These are phyloP conservation scores for Sarocladium kiliense DNA, from an alignment of 2,329 filamentous ascomycete genomes.

Conservation along the genomic window DNA sequence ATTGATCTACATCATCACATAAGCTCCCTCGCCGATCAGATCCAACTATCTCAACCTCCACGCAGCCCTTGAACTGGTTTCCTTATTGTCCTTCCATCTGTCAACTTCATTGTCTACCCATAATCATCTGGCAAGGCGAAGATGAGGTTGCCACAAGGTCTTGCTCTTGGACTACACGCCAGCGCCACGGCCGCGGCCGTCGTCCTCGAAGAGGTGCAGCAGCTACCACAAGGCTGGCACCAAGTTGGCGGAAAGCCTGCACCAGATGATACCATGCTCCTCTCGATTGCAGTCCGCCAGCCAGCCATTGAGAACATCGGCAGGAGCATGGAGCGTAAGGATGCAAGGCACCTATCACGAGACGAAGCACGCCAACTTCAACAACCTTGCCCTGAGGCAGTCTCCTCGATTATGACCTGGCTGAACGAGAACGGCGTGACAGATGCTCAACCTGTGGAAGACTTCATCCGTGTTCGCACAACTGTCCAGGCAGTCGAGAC, in stretches of 20 bases:
- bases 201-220: conserved; percentile 20
- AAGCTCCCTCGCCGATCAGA: conserved; percentile 2
- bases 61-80: too few relatives aligned
- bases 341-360: conserved; percentile 25
- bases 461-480: conserved; percentile 38
- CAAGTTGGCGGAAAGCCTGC: conserved; percentile 17
- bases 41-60: neutral
- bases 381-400: conserved; percentile 25
- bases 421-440: conserved; percentile 31
- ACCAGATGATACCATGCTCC: conserved; percentile 18
- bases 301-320: conserved; percentile 22
- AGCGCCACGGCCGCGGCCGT: conserved; percentile 13
- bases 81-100: neutral
- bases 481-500: conserved; percentile 32
- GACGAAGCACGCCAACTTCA: conserved; percentile 32
- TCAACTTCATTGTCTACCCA: neutral
- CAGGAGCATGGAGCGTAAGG: conserved; percentile 16
- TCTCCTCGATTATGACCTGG: conserved; percentile 35
- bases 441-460: conserved; percentile 25
- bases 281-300: conserved; percentile 28
- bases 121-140: neutral
- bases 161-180: conserved; percentile 13
- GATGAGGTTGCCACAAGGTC: neutral
- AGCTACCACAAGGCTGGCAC: conserved; percentile 26
- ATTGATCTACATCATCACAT: conserved; percentile 4